Evolutionary conservation across 345 rosid species (phyloP), one percentile per base, ranked within the genome.

Genomic region (Euphorbia pulcherrima): DNA sequence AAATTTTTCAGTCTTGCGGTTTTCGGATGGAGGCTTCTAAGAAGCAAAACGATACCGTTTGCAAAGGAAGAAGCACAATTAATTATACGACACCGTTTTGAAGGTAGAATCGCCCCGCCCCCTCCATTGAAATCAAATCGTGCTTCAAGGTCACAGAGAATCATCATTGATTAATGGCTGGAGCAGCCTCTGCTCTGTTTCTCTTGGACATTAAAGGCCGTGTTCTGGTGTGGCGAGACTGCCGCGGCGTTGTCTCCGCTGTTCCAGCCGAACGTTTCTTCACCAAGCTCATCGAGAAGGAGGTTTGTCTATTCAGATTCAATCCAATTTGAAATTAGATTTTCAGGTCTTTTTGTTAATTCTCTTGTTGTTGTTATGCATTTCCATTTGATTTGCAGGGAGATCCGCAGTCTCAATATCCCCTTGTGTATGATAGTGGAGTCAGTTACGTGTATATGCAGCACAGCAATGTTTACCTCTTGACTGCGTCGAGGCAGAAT

Each of bases 391-490:
- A 26, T 8, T 59, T 35, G 52, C 79, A 94, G 99, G 97, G 96
- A 51, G 99, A 94, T 87, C 90, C 92, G 70, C 92, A 94, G 75
- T 88, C 93, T 7, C 97, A 89, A 76, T 92, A 94, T 87, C 99
- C 99, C 16, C 96, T 91, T 55, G 96, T 89, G 58, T 88, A 88
- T 50, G 99, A 91, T 59, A 88, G 88, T 72, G 99, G 99, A 70
- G 96, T 91, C 47, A 84, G 87, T 3, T 94, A 94, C 80, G 81
- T 94, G 96, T 94, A 86, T 75, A 82, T 94, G 71, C 97, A 94
- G 73, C 99, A 94, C 74, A 89, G 85, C 79, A 94, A 91, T 66
- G 79, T 94, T 67, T 94, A 94, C 79, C 83, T 94, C 68, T 87
- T 94, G 97, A 85, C 72, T 2, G 96, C 77, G n/a, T n/a, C n/a